Evolutionary conservation across 306 rosid species (phyloP), one percentile per base, ranked within the genome.

Genomic region (Parietaria judaica): DNA sequence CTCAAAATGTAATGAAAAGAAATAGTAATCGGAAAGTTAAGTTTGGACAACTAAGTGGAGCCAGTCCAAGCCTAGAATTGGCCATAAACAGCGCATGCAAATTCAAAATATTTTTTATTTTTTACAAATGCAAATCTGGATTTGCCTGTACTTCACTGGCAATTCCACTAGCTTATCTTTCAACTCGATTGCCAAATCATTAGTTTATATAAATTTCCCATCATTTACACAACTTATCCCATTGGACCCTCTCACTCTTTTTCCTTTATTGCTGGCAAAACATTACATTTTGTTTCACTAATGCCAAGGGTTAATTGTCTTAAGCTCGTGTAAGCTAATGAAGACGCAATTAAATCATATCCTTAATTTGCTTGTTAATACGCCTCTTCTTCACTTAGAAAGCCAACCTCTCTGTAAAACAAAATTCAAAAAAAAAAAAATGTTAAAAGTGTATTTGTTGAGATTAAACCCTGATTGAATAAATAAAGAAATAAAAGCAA

Each of bases 121-220:
- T 41, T 41, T 8, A 41, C 41, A 17, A 60, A 60, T 46, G 34
- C 49, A 51, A 36, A 63, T 36, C 58, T 60, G 15, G 14, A 7
- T 44, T 44, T 17, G 36, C 36, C 66, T 47, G 39, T 45, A 23
- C 17, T 46, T 47, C 43, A 47, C 16, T 46, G 37, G 23, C 55
- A 63, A 48, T 43, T 43, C 64, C 64, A 60, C 52, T 41, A 11
- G 17, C 3, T 8, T 36, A 5, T 41, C 45, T 49, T 4, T 49
- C 15, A 14, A 59, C 12, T 61, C 65, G 55, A 47, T 62, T 62
- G 44, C 41, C 55, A 62, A 47, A 62, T 62, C 66, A 47, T 62
- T 62, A 44, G 55, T 36, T 5, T 31, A 8, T 35, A 64, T 53
- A 44, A 51, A 39, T 53, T 64, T 37, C 51, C 60, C 51, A 64